Base-by-base conservation (phyloP, 768 basidiomycete species). In the Pleurotus ostreatus region DNA sequence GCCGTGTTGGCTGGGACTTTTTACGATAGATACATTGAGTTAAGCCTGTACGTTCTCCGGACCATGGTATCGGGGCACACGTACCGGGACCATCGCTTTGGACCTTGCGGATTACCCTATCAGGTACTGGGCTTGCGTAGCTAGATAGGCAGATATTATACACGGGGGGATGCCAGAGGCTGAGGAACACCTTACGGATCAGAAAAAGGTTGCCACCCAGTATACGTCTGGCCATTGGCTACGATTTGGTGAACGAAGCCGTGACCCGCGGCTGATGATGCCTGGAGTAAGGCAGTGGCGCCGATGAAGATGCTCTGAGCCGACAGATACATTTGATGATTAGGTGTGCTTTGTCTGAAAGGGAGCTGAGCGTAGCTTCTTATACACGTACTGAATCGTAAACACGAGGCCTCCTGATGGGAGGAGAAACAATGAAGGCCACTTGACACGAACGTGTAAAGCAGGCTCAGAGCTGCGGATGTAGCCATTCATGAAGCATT, bases 191-290 rank as follows among this genome's bases (percentile, higher is more conserved):
- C 65, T 51, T 65, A 76, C 74, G 68, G 70, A 61, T 76, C 75
- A 47, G 58, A 64, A 57, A 71, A 71, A 25, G 75, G 75, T 56
- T 73, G 68, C 71, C 71, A 76, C 15, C 72, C 75, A 44, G 66
- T 64, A 55, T 71, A 74, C 45, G 59, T 62, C 55, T 68, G 60
- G 43, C 66, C 69, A 52, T 63, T 65, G 12, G 68, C 58, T 5
- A 65, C 58, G 37, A 74, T 68, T 46, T 51, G 65, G 54, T 71
- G 70, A 48, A 75, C 71, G 48, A 62, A 76, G 26, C 73, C 74
- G 57, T 76, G 75, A 53, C 63, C 68, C 39, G 58, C 61, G n/a
- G 58, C 61, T 13, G 44, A 49, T 25, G 52, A 55, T 13, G 30
- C 34, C 18, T 52, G 51, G 22, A 52, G 51, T 22, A 53, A 59